Conservation (phyloP, 1,284 basidiomycete species). For the Austroboletus sp. region DNA sequence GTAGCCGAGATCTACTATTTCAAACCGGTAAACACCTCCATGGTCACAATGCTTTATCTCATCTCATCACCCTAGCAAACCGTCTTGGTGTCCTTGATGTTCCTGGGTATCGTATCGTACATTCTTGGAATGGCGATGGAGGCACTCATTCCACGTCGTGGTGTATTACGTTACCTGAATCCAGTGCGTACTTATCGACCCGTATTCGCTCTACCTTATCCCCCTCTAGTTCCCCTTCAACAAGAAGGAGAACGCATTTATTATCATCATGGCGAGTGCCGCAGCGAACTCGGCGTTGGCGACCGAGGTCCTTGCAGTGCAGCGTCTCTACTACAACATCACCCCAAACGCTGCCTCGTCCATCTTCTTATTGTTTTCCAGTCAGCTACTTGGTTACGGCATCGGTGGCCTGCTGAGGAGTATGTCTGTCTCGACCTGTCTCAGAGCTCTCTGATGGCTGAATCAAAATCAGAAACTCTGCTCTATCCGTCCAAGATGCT, state of each 20-base stretch:
- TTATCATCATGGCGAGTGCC: slow-evolving; percentile 64
- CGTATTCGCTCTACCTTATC: slow-evolving; percentile 15
- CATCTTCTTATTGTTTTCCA: slow-evolving; percentile 53
- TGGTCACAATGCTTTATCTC: neutral
- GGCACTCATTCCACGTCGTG: slow-evolving; percentile 42
- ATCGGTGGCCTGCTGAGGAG: slow-evolving; percentile 57
- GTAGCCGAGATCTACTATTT: slow-evolving; percentile 56
- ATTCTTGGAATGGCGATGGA: slow-evolving; percentile 39
- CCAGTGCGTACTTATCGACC: slow-evolving; percentile 35
- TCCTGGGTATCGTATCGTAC: slow-evolving; percentile 46
- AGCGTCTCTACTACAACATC: slow-evolving; percentile 52
- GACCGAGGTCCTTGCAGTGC: slow-evolving; percentile 60
- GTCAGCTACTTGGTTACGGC: slow-evolving; percentile 55
- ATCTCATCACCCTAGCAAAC: slow-evolving; percentile 35
- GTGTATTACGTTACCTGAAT: slow-evolving; percentile 50
- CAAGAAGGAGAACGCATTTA: slow-evolving; percentile 53
- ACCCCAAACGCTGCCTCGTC: slow-evolving; percentile 47
- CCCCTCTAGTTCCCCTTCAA: slow-evolving; percentile 36
- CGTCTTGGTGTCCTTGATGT: slow-evolving; percentile 42
- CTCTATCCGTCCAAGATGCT: slow-evolving; percentile 65
- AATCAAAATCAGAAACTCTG: slow-evolving; percentile 34
- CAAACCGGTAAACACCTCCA: slow-evolving; percentile 38
- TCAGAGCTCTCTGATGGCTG: too few relatives aligned
- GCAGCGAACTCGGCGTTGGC: slow-evolving; percentile 59
- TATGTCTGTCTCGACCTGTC: slow-evolving; percentile 14